Evolutionary conservation across 1,284 basidiomycete species (phyloP).

Genomic region (Heterobasidion occidentale): DNA sequence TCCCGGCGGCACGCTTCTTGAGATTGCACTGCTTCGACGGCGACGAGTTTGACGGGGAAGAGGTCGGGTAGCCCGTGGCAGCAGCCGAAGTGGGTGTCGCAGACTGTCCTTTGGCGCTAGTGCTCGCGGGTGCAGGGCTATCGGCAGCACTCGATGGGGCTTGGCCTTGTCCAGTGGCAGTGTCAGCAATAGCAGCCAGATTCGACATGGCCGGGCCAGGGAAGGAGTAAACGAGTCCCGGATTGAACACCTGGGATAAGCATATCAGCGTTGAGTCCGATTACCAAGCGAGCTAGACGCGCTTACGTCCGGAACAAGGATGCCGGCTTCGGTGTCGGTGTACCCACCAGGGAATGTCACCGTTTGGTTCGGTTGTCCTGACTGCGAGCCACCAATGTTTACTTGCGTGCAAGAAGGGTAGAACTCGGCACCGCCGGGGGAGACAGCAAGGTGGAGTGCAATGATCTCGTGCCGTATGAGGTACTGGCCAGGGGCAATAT

Average conservation of each 20-base stretch:
- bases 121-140: conserved; percentile 8
- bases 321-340: conserved; percentile 51
- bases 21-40: conserved; percentile 3
- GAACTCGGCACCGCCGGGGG: conserved; percentile 55
- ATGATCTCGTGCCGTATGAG: conserved; percentile 69
- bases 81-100: not conserved
- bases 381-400: conserved; percentile 42
- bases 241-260: conserved; percentile 26
- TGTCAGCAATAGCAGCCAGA: conserved; percentile 13
- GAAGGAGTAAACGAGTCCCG: conserved; percentile 25
- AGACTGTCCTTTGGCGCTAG: conserved; percentile 2
- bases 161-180: not conserved
- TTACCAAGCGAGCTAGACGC: not conserved
- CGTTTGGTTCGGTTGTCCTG: conserved; percentile 37
- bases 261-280: not conserved
- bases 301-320: conserved; percentile 39
- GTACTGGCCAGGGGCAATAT: conserved; percentile 54
- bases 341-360: conserved; percentile 62
- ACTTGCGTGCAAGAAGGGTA: conserved; percentile 67
- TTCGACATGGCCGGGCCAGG: conserved; percentile 28
- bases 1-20: conserved; percentile 1
- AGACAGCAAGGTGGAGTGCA: conserved; percentile 51
- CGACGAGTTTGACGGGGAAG: not conserved
- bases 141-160: not conserved
- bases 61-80: not conserved